phyloP scores from a whole-genome alignment of 176 grass and related monocot species.

The Tillandsia leiboldiana region DNA sequence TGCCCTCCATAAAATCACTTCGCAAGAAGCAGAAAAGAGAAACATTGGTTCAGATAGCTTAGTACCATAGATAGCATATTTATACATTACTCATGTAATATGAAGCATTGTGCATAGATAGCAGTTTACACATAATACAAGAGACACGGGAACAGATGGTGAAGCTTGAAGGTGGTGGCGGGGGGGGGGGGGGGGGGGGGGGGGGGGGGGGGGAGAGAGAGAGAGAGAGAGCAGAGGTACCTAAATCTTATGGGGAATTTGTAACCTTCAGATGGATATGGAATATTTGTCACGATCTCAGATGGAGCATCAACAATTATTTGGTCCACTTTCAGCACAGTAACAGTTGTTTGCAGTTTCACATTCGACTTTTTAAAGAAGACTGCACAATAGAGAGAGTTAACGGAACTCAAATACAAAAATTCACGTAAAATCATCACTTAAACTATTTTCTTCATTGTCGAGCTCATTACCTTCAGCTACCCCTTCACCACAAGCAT shows the following conservation, averaged over 20 bases:
- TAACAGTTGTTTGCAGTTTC: conserved; percentile 56
- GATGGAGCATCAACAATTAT: conserved; percentile 56
- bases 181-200: too few species aligned
- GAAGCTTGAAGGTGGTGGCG: too few species aligned
- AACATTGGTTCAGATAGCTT: neutral
- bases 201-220: too few species aligned
- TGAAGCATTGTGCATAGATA: too few species aligned
- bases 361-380: conserved; percentile 53
- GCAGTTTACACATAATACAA: too few species aligned
- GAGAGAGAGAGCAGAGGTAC: conserved; percentile 24
- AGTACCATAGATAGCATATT: conserved; percentile 11
- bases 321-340: conserved; percentile 56
- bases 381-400: conserved; percentile 38
- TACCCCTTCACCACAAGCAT: conserved; percentile 50
- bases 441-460: conserved; percentile 6
- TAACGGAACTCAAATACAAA: conserved; percentile 7
- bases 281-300: conserved; percentile 59
- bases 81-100: conserved; percentile 1
- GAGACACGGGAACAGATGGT: too few species aligned
- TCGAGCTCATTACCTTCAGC: conserved; percentile 43
- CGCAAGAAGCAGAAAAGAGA: conserved; percentile 14
- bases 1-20: conserved; percentile 33
- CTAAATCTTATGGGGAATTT: conserved; percentile 64
- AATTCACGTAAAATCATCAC: conserved; percentile 6
- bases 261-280: conserved; percentile 47